phyloP scores from a whole-genome alignment of 495 filamentous ascomycete species.

The Daldinia vernicosa region DNA sequence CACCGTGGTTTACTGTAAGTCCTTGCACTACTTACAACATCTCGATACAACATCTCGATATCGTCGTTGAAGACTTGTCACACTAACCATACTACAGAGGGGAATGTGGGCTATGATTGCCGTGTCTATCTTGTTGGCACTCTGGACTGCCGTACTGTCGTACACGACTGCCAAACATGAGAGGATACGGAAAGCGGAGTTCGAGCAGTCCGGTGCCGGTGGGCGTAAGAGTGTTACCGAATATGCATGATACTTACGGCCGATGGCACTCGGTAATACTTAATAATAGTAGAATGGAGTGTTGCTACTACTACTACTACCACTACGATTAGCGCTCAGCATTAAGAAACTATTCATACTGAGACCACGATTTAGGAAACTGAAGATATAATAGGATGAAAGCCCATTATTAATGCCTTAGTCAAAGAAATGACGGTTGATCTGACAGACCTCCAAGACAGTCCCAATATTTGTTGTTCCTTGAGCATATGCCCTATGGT shows the following conservation, averaged over 20 bases:
- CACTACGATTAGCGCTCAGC: no score
- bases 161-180: conserved; percentile 50
- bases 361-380: no score
- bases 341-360: no score
- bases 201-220: conserved; percentile 15
- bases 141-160: conserved; percentile 61
- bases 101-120: conserved; percentile 70
- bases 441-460: no score
- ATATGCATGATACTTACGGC: conserved; percentile 20
- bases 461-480: no score
- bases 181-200: conserved; percentile 40
- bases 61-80: neutral
- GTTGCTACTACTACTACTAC: no score
- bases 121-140: conserved; percentile 58
- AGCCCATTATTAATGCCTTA: no score
- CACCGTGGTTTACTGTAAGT: conserved; percentile 65
- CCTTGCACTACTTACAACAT: neutral
- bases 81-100: conserved; percentile 43
- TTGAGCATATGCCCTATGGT: no score
- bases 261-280: neutral
- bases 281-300: no score
- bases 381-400: no score
- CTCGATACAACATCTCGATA: neutral
- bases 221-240: conserved; percentile 20
- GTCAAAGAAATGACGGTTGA: no score